phyloP scores from a whole-genome alignment of 164 flowering plant species.

The Vitis vinifera region ASM3070453v1 NC_081822.1:12239501-12240000 shows the following conservation, averaged over 20 bases:
- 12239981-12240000: constrained; percentile 66
- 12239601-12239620: constrained; percentile 47
- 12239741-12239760: constrained; percentile 57
- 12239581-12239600: constrained; percentile 55
- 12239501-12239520: constrained; percentile 50
- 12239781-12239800: constrained; percentile 48
- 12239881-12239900: constrained; percentile 30
- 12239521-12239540: constrained; percentile 55
- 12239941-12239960: too few relatives aligned
- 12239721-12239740: constrained; percentile 56
- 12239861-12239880: constrained; percentile 58
- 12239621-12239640: constrained; percentile 64
- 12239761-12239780: constrained; percentile 37
- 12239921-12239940: background rate
- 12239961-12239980: constrained; percentile 48
- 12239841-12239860: constrained; percentile 61
- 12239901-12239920: background rate
- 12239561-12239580: constrained; percentile 52
- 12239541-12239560: constrained; percentile 64
- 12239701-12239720: constrained; percentile 48
- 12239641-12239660: constrained; percentile 58
- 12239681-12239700: constrained; percentile 53
- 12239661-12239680: constrained; percentile 62
- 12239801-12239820: constrained; percentile 37
- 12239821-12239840: constrained; percentile 50